Evolutionary conservation across 108 stramenopile genomes (phyloP).

Genomic region (Cyclotella baltica): DNA sequence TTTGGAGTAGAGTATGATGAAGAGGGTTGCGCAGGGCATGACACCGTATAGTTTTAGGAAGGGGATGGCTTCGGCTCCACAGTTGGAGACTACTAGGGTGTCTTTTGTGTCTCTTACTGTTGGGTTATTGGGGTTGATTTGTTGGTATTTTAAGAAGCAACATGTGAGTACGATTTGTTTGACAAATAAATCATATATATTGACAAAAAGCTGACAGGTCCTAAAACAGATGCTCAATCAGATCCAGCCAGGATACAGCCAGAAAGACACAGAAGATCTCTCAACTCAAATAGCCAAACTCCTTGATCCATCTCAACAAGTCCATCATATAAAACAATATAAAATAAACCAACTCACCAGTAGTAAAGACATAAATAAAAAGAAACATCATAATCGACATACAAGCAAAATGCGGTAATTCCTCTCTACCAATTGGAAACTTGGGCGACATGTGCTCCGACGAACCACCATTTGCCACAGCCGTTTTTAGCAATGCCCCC

Average conservation of each 20-base stretch:
- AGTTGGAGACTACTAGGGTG: slow-evolving; percentile 78
- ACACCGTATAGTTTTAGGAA: slow-evolving; percentile 74
- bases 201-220: too few relatives aligned
- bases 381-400: slow-evolving; percentile 79
- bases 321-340: not conserved
- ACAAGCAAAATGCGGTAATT: slow-evolving; percentile 63
- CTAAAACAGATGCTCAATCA: too few relatives aligned
- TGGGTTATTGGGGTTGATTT: too few relatives aligned
- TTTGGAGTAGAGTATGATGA: slow-evolving; percentile 66
- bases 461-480: not conserved
- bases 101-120: slow-evolving; percentile 78
- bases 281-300: too few relatives aligned
- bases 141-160: too few relatives aligned
- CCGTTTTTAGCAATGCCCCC: not conserved
- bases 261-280: too few relatives aligned
- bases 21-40: slow-evolving; percentile 48
- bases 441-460: slow-evolving; percentile 30
- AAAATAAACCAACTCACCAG: slow-evolving; percentile 27
- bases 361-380: slow-evolving; percentile 84
- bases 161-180: too few relatives aligned
- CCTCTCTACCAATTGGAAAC: slow-evolving; percentile 36
- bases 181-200: too few relatives aligned
- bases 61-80: slow-evolving; percentile 83
- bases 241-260: too few relatives aligned
- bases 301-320: too few relatives aligned